phyloP scores from a whole-genome alignment of 108 stramenopile species.

The Nannochloropsis salina region DNA sequence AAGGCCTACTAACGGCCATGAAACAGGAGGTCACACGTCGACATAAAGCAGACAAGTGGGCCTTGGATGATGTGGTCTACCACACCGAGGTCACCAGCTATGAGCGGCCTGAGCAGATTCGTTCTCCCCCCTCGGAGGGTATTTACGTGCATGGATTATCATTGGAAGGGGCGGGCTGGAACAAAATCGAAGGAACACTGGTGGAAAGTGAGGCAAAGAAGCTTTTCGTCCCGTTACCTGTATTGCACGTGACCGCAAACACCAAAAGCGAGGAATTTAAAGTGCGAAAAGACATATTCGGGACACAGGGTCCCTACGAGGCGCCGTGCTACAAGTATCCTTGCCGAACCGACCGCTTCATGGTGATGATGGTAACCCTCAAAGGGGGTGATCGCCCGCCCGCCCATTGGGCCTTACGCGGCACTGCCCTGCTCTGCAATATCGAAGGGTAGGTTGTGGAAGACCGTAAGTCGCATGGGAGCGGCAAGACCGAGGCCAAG shows the following conservation, averaged over 20 bases:
- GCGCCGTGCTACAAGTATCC: constrained; percentile 80
- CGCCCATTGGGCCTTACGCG: constrained; percentile 70
- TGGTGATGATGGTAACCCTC: constrained; percentile 68
- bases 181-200: constrained; percentile 58
- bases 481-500: too few species aligned
- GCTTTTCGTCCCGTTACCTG: constrained; percentile 66
- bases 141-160: constrained; percentile 76
- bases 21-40: constrained; percentile 79
- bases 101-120: constrained; percentile 60
- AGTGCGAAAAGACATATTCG: constrained; percentile 57
- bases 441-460: constrained; percentile 29
- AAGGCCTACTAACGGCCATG: constrained; percentile 78
- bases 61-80: constrained; percentile 76
- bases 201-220: constrained; percentile 70
- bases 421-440: constrained; percentile 67
- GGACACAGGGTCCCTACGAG: constrained; percentile 55
- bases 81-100: constrained; percentile 71
- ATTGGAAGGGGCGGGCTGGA: constrained; percentile 76
- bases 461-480: neutral
- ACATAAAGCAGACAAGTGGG: constrained; percentile 75
- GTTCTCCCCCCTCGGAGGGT: constrained; percentile 66
- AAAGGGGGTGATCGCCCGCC: constrained; percentile 61
- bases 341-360: constrained; percentile 65
- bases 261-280: constrained; percentile 58
- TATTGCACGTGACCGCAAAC: constrained; percentile 66